Evolutionary conservation across 139 green algal genomes (phyloP), one percentile per base, ranked within the genome.

Genomic region (Auxenochlorella pyrenoidosa): DNA sequence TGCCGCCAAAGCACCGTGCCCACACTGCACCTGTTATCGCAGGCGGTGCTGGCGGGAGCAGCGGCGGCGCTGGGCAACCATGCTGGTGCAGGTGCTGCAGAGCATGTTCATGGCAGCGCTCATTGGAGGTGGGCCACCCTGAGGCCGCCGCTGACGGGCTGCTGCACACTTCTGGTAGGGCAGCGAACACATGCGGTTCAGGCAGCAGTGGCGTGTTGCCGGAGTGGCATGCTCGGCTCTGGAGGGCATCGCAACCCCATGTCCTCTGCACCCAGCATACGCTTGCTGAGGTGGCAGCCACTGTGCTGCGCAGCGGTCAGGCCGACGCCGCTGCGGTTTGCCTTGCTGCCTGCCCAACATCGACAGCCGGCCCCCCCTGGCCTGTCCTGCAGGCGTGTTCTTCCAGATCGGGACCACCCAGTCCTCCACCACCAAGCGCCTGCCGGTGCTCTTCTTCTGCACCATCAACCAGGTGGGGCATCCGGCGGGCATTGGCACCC

Each of bases 391-490:
- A 70, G 41, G 65, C 36, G 73, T 82, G 63, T 87, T 87, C 70
- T 87, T 76, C 41, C 82, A 91, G 41, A 94, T 94, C 36, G 92
- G 92, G 72, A 89, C 71, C 43, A 83, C 41, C 76, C 92, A 94
- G 79, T 71, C 21, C 0, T 88, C 63, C 38, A 58, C 70, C 3
- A 63, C 80, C 34, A 86, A 89, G 58, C 90, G 92, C 44, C 90
- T 93, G 83, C 89, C 92, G 24, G 90, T 94, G 65, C 89, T 93
- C 18, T 93, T 93, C 90, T 94, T 94, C 89, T 85, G 80, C 63
- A 43, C 36, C 63, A 85, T 85, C 80, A 85, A 85, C 80, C 80
- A 85, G 76, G 76, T 59, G 71, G 15, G 19, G 38, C 18, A 38
- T 34, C 16, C 8, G 70, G 70, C 21, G 21, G 40, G 40, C 30